phyloP scores from a whole-genome alignment of 202 grass and related monocot species.

The Hordeum pubiflorum region DNA sequence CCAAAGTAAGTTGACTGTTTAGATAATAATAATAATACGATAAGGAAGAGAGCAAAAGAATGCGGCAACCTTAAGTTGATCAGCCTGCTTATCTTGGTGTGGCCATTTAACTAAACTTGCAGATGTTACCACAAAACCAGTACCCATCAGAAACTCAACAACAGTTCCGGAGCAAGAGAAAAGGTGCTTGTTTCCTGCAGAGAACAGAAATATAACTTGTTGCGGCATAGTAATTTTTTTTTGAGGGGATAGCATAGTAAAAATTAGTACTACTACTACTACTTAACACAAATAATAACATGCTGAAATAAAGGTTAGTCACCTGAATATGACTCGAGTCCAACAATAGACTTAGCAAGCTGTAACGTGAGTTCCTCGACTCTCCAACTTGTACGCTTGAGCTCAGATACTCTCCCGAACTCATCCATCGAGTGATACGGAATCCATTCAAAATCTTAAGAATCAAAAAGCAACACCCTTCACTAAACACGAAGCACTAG shows the following conservation, averaged over 20 bases:
- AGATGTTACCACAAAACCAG: conserved; percentile 4
- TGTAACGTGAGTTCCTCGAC: background rate
- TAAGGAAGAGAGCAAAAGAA: background rate
- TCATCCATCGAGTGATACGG: background rate
- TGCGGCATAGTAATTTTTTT: background rate
- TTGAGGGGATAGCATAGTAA: too few relatives aligned
- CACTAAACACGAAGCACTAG: background rate
- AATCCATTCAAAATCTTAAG: background rate
- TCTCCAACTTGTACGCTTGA: background rate
- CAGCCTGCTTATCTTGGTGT: background rate
- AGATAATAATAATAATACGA: background rate
- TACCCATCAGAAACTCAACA: background rate
- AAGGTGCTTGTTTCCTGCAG: background rate
- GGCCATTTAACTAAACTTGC: background rate
- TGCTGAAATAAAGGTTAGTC: background rate
- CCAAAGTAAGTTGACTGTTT: too few relatives aligned
- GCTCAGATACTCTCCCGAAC: background rate
- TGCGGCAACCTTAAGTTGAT: background rate
- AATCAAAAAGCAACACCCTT: background rate
- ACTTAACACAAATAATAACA: background rate
- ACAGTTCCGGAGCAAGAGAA: background rate
- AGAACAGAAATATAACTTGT: background rate
- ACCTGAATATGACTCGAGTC: background rate
- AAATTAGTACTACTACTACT: background rate
- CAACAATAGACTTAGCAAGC: background rate